A percentile compares a stretch with the other conserved stretches of the same genome.
Evolutionary conservation across 129 eudicot species (phyloP).

Genomic region (Daucus carota): DNA sequence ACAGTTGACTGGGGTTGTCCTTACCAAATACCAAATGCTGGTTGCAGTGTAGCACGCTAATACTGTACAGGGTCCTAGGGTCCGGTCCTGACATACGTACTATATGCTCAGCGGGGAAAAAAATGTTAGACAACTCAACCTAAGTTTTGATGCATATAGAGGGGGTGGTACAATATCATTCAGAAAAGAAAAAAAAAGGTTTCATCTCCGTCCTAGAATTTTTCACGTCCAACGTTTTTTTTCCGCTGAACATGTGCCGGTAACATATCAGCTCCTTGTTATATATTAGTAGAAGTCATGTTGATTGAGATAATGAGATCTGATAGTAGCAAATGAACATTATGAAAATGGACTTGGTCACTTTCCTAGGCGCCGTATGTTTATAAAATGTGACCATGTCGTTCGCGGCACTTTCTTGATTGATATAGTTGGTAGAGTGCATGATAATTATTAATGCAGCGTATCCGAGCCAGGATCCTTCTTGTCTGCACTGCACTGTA

Average conservation of each 20-base stretch:
- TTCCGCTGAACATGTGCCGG: no score
- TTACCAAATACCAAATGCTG: background rate
- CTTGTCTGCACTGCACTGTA: background rate
- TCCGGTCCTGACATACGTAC: no score
- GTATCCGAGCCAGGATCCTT: background rate
- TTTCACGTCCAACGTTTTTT: no score
- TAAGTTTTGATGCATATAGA: no score
- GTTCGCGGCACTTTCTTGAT: background rate
- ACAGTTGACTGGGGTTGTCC: background rate
- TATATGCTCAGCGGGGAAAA: no score
- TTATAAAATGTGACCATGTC: background rate
- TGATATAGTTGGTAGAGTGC: background rate
- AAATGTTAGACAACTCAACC: no score
- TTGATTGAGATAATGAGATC: background rate
- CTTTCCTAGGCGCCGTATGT: background rate
- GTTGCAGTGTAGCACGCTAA: background rate
- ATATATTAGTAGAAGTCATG: no score
- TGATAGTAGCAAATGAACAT: background rate
- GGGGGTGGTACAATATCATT: no score
- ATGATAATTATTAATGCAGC: background rate
- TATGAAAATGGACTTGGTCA: background rate
- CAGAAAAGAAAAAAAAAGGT: no score
- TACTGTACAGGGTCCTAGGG: no score
- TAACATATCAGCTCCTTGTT: no score
- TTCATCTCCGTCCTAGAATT: no score